Base-by-base conservation (phyloP, 2,329 filamentous ascomycete species). In the Calonectria naviculata region DNA sequence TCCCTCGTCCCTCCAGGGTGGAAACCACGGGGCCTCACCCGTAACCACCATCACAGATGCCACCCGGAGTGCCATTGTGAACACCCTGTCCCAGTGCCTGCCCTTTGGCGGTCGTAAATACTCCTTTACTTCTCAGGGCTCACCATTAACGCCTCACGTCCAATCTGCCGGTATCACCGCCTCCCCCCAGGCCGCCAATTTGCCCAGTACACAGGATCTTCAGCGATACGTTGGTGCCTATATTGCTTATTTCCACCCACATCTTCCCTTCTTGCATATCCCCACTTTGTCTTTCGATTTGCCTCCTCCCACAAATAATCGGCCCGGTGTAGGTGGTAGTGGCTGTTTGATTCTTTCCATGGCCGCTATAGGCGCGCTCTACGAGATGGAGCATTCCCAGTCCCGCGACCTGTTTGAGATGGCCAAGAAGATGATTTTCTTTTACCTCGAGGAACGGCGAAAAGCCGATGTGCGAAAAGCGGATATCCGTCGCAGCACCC, bases 361-460 rank as follows among this genome's bases (percentile, higher is more conserved):
- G 90, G 93, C 93, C 34, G 93, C 94, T n/a, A 86, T 88, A 75
- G 94, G 94, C 26, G 93, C 94, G 41, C 86, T 98, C 44, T 98
- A 98, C 83, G 96, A 98, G 84, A 91, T 93, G 80, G 95, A 98
- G 71, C 91, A 92, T 70, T 87, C 88, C 31, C 90, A 93, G 67
- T 97, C 95, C 28, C 93, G 93, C 81, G 93, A 97, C 56, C 84
- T 99, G 9, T 98, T 98, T 79, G 94, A 97, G 76, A 93, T 95
- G 80, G 94, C 95, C 60, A 98, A 98, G 86, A 97, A 95, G 84
- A 95, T 98, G 93, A 97, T 98, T 69, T 93, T 96, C 74, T 88
- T 95, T 72, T 98, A 98, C 80, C 89, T 99, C 38, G 96, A 98
- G 81, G 95, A 98, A 82, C 90, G 95, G 69, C 92, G 95, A 74